A percentile compares a stretch with the other conserved stretches of the same genome.
phyloP scores from a whole-genome alignment of 2,329 filamentous ascomycete species.

The Xylariaceae sp. region DNA sequence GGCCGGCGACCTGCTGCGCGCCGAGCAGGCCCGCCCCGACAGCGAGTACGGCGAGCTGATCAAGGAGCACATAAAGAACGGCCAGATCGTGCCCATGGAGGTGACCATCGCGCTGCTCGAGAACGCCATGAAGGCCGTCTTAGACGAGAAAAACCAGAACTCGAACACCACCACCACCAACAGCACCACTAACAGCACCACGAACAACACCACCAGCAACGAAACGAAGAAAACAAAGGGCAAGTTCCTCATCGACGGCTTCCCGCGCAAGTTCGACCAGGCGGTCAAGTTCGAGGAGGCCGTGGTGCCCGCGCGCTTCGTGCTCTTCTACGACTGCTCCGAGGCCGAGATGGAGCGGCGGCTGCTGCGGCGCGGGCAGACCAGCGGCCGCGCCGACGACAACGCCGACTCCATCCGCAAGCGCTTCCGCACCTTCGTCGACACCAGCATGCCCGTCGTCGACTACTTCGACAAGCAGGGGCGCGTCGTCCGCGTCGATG shows the following conservation, averaged over 20 bases:
- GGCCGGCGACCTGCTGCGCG: conserved; percentile 89
- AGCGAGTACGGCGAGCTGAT: conserved; percentile 93
- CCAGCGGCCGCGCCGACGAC: conserved; percentile 87
- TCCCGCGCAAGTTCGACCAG: conserved; percentile 97
- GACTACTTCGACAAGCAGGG: conserved; percentile 77
- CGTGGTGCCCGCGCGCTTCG: conserved; percentile 81
- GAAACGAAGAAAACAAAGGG: conserved; percentile 55
- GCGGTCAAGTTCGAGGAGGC: conserved; percentile 89
- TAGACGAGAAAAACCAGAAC: conserved; percentile 47
- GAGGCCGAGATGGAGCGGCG: conserved; percentile 86
- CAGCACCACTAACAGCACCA: background rate
- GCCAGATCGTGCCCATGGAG: conserved; percentile 97
- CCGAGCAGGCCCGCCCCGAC: conserved; percentile 85
- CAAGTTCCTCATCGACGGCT: conserved; percentile 80
- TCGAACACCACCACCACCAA: background rate
- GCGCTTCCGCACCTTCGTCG: conserved; percentile 89
- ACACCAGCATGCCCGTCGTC: conserved; percentile 97
- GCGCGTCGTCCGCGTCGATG: conserved; percentile 79
- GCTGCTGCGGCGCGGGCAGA: conserved; percentile 87
- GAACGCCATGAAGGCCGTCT: conserved; percentile 81
- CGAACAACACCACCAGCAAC: conserved; percentile 24
- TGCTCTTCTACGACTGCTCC: conserved; percentile 92
- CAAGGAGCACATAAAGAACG: conserved; percentile 89
- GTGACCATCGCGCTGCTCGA: conserved; percentile 92
- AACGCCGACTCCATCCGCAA: conserved; percentile 96